Conservation (phyloP, 768 basidiomycete genomes). For the Exsudoporus frostii region DNA sequence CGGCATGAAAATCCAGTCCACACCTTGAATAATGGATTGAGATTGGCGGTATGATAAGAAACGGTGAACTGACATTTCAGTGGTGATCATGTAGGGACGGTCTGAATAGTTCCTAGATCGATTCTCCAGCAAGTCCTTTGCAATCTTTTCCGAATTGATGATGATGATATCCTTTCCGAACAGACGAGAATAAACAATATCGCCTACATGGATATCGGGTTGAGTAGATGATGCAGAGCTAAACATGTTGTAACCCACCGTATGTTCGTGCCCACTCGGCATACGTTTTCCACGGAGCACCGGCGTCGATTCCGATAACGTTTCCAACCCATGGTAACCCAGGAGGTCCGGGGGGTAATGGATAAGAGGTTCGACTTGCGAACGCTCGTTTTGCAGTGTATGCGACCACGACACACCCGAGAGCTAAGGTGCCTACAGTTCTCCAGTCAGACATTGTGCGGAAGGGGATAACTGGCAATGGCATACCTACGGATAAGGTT, state of each 20-base stretch:
- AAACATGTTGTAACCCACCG: background rate
- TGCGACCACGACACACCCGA: too few species aligned
- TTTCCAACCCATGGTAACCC: too few species aligned
- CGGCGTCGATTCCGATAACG: too few species aligned
- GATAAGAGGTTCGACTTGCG: too few species aligned
- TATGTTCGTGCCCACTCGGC: conserved; percentile 7
- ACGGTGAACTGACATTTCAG: background rate
- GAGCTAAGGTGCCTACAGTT: too few species aligned
- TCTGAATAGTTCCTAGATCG: conserved; percentile 7
- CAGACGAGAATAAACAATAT: background rate
- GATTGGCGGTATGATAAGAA: background rate
- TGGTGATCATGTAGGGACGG: background rate
- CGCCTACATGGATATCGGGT: background rate
- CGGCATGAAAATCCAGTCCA: background rate
- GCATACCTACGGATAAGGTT: too few species aligned
- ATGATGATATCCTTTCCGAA: conserved; percentile 10
- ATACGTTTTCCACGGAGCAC: too few species aligned
- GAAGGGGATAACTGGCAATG: too few species aligned
- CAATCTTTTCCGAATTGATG: conserved; percentile 9
- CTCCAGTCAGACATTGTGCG: too few species aligned
- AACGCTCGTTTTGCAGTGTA: too few species aligned
- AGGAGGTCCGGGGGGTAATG: too few species aligned
- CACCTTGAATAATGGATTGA: background rate
- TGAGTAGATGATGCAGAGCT: background rate
- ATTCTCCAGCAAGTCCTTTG: conserved; percentile 4